Conservation (phyloP, 2,329 filamentous ascomycete genomes). For the Clonostachys rhizophaga region DNA sequence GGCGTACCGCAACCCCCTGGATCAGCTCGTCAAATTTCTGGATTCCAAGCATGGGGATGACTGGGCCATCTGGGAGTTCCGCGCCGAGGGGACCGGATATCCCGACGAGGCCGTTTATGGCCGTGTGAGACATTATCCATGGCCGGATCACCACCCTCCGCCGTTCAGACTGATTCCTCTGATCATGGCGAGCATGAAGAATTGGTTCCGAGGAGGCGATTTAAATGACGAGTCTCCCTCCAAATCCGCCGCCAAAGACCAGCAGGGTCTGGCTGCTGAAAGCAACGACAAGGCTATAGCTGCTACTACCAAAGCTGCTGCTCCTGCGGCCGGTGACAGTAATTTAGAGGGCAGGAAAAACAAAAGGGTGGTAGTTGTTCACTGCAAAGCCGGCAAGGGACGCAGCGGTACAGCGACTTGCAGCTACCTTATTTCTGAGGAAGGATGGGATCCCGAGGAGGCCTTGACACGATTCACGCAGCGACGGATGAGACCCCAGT, state of each 20-base stretch:
- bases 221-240: constrained; percentile 10
- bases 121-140: constrained; percentile 86
- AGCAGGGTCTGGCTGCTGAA: not conserved
- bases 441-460: constrained; percentile 53
- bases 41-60: constrained; percentile 76
- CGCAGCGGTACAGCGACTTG: constrained; percentile 84
- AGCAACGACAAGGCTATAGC: not conserved
- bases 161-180: constrained; percentile 85
- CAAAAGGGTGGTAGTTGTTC: constrained; percentile 76
- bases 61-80: constrained; percentile 98
- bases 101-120: constrained; percentile 84
- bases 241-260: not conserved
- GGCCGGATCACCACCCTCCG: constrained; percentile 95
- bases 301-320: constrained; percentile 1
- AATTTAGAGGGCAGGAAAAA: constrained; percentile 21
- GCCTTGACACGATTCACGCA: constrained; percentile 63
- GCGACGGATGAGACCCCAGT: constrained; percentile 81
- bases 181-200: constrained; percentile 88
- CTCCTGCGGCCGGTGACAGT: not conserved
- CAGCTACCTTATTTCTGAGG: constrained; percentile 85
- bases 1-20: constrained; percentile 90
- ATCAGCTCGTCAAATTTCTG: constrained; percentile 81
- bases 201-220: constrained; percentile 66
- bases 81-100: constrained; percentile 93
- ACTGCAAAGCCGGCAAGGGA: constrained; percentile 97